These are phyloP conservation scores for Chlorophyllum brunneum DNA, from an alignment of 768 basidiomycete genomes.

Conservation along the genomic window DNA sequence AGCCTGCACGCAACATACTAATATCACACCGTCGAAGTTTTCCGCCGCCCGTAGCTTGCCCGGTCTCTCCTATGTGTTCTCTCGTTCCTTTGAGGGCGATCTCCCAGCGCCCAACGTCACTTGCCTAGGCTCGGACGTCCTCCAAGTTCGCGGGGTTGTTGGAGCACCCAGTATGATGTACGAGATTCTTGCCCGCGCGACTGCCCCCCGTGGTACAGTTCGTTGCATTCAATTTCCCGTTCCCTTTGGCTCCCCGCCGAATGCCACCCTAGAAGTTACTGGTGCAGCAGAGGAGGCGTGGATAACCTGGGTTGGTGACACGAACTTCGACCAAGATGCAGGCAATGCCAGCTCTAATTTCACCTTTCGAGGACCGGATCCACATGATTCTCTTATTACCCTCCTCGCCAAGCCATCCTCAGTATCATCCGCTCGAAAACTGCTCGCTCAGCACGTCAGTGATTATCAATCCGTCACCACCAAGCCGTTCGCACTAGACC, in stretches of 20 bases:
- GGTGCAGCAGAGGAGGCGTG: conserved; percentile 46
- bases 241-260: conserved; percentile 28
- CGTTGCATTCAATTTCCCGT: conserved; percentile 31
- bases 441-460: conserved; percentile 45
- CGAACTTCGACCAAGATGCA: conserved; percentile 61
- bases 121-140: conserved; percentile 52
- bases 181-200: conserved; percentile 50
- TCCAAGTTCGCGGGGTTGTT: conserved; percentile 50
- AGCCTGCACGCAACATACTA: conserved; percentile 60
- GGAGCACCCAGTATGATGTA: conserved; percentile 63
- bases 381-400: conserved; percentile 31
- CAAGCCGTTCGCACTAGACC: conserved; percentile 47
- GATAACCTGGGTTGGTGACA: conserved; percentile 74
- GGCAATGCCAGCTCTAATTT: conserved; percentile 53
- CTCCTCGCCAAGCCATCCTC: neutral
- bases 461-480: conserved; percentile 45
- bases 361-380: conserved; percentile 62
- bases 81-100: conserved; percentile 39
- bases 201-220: conserved; percentile 19
- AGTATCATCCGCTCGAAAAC: neutral
- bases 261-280: conserved; percentile 43
- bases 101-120: conserved; percentile 57
- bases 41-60: conserved; percentile 12
- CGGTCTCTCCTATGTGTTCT: conserved; percentile 43
- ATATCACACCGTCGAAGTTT: conserved; percentile 1